Base-by-base conservation (phyloP, 2,329 filamentous ascomycete genomes). In the Pseudocercospora crystallina region DNA sequence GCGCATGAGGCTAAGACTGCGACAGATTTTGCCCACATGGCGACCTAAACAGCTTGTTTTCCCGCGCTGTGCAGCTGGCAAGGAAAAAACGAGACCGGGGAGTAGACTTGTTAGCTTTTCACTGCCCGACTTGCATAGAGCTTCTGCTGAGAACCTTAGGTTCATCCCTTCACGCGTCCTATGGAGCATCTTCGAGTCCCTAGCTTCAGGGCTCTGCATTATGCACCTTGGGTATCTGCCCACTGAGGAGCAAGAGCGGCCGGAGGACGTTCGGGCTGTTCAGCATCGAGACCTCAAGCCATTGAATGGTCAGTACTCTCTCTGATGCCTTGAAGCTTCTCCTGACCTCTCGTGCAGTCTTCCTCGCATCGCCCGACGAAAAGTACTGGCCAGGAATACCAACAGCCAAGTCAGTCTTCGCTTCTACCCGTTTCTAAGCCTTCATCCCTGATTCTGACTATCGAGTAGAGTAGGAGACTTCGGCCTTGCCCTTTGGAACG, bases 241-340 rank as follows among this genome's bases (percentile, higher is more conserved):
- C n/a, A 13, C 11, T 29, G 12, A 30, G 8, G 15, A 32, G 8
- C 20, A 12, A 3, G 29, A 20, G 12, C n/a, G 35, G 15, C n/a
- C 12, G 15, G 14, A 20, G 2, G n/a, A n/a, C n/a, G 39, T 37
- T 20, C 34, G 20, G n/a, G 15, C 13, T 2, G 8, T 49, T n/a
- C 30, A 35, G 3, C 45, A 53, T 31, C 40, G 33, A 3, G 50
- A 53, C 20, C 33, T 53, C 30, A 53, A 53, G 26, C 45, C 50
- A 11, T n/a, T 30, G 8, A 42, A 42, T n/a, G 10, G 39, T 42
- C 29, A 29, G 39, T 4, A 9, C 3, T n/a, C n/a, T n/a, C n/a
- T n/a, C n/a, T n/a, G n/a, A n/a, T n/a, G n/a, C 3, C 5, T 26
- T 13, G 20, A 42, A 30, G 5, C 8, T 14, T 11, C 8, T 17